Evolutionary conservation across 1,284 basidiomycete species (phyloP).

Genomic region (Marasmius sp.): DNA sequence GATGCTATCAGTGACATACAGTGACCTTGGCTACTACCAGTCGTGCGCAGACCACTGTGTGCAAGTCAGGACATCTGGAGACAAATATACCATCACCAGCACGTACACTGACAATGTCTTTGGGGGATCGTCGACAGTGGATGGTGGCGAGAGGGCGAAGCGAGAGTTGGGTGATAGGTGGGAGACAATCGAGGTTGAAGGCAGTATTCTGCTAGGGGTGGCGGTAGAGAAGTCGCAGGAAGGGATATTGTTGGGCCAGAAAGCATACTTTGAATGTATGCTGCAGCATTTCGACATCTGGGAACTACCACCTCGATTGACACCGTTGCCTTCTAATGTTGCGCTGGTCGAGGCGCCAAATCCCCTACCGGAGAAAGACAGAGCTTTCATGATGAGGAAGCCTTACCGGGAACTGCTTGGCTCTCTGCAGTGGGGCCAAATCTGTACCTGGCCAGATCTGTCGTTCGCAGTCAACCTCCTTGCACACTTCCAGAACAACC

Average conservation of each 20-base stretch:
- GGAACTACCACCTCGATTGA: slow-evolving; percentile 11
- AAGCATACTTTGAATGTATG: slow-evolving; percentile 17
- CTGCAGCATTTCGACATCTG: slow-evolving; percentile 15
- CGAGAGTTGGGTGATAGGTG: background rate
- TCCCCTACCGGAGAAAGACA: no score
- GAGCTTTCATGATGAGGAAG: background rate
- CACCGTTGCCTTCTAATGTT: slow-evolving; percentile 24
- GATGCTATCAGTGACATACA: slow-evolving; percentile 22
- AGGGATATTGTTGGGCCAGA: slow-evolving; percentile 16
- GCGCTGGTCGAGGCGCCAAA: background rate
- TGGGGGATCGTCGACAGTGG: no score
- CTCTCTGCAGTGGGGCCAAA: background rate
- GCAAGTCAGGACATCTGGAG: slow-evolving; percentile 14
- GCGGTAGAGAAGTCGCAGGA: slow-evolving; percentile 9
- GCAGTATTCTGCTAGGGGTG: slow-evolving; percentile 9
- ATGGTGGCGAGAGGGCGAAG: no score
- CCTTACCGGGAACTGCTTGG: background rate
- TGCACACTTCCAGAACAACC: slow-evolving; percentile 1
- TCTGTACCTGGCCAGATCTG: background rate
- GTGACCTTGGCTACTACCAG: slow-evolving; percentile 20
- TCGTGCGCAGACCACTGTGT: slow-evolving; percentile 21
- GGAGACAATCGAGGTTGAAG: background rate
- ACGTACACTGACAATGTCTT: slow-evolving; percentile 21
- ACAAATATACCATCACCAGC: slow-evolving; percentile 12
- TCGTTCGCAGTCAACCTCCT: background rate